Percentiles rank a stretch among this genome's conserved stretches.
Evolutionary conservation across 2,329 filamentous ascomycete species (phyloP).

Genomic region (Aspergillus niger): DNA sequence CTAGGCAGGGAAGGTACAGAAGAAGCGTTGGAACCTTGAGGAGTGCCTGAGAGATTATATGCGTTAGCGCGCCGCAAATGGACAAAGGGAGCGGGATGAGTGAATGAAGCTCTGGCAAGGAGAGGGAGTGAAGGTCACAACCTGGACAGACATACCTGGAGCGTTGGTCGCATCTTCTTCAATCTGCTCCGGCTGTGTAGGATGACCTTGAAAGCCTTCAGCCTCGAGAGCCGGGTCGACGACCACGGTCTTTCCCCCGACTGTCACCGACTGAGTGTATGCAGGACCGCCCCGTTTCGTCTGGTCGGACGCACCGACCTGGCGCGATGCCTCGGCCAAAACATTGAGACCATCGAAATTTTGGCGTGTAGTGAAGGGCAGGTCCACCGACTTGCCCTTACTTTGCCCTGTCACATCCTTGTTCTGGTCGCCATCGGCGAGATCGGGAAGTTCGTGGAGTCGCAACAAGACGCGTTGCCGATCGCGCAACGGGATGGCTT

Average conservation of each 20-base stretch:
- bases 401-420: slow-evolving; percentile 42
- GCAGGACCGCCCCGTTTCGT: slow-evolving; percentile 43
- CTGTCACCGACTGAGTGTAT: slow-evolving; percentile 43
- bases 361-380: slow-evolving; percentile 54
- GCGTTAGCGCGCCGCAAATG: slow-evolving; percentile 18
- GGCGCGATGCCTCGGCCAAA: slow-evolving; percentile 82
- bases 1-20: slow-evolving; percentile 36
- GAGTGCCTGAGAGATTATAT: slow-evolving; percentile 26
- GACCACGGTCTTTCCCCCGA: slow-evolving; percentile 44
- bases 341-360: slow-evolving; percentile 82
- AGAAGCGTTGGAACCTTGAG: slow-evolving; percentile 33
- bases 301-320: slow-evolving; percentile 61
- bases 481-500: slow-evolving; percentile 72
- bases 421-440: slow-evolving; percentile 43
- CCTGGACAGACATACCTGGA: slow-evolving; percentile 21
- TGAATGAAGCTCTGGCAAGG: background rate
- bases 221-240: slow-evolving; percentile 47
- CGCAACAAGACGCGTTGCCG: slow-evolving; percentile 73
- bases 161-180: slow-evolving; percentile 31
- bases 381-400: slow-evolving; percentile 40
- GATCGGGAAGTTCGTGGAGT: slow-evolving; percentile 68
- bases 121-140: background rate
- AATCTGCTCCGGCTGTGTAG: slow-evolving; percentile 29
- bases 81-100: slow-evolving; percentile 4
- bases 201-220: slow-evolving; percentile 40